Evolutionary conservation across 352 stramenopile species (phyloP).

Genomic region (Elongisporangium senticosum): DNA sequence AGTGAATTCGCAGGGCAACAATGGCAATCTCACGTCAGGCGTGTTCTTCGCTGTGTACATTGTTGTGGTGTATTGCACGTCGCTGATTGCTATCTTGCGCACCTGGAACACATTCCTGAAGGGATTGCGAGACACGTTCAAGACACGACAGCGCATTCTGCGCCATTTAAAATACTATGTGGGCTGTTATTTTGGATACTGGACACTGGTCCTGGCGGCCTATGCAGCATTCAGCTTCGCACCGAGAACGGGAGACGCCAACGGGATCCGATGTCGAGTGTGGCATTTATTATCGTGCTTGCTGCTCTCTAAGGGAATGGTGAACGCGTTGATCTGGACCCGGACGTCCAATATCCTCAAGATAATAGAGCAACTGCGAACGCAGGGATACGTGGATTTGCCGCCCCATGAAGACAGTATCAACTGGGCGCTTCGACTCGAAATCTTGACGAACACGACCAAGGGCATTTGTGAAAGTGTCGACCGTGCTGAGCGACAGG

Average conservation of each 20-base stretch:
- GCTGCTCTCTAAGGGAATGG: constrained; percentile 71
- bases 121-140: constrained; percentile 70
- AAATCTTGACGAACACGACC: constrained; percentile 85
- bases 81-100: constrained; percentile 62
- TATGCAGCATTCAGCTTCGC: constrained; percentile 69
- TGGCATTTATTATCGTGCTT: constrained; percentile 73
- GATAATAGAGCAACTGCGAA: constrained; percentile 65
- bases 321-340: constrained; percentile 80
- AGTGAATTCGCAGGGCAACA: constrained; percentile 6
- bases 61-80: constrained; percentile 74
- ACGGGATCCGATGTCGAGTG: constrained; percentile 47
- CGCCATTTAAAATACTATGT: constrained; percentile 85
- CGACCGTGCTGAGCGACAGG: constrained; percentile 57
- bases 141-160: constrained; percentile 66
- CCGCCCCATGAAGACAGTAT: constrained; percentile 74
- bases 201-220: constrained; percentile 65
- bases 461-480: constrained; percentile 79
- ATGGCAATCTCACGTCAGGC: constrained; percentile 44
- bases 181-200: constrained; percentile 84
- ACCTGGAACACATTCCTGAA: constrained; percentile 81
- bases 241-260: constrained; percentile 14
- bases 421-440: constrained; percentile 80
- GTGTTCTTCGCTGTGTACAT: constrained; percentile 84
- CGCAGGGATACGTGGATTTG: constrained; percentile 51
- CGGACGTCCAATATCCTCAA: constrained; percentile 76